Evolutionary conservation across 371 early-diverging fungal species (phyloP).

Genomic region (Mortierella sp.): DNA sequence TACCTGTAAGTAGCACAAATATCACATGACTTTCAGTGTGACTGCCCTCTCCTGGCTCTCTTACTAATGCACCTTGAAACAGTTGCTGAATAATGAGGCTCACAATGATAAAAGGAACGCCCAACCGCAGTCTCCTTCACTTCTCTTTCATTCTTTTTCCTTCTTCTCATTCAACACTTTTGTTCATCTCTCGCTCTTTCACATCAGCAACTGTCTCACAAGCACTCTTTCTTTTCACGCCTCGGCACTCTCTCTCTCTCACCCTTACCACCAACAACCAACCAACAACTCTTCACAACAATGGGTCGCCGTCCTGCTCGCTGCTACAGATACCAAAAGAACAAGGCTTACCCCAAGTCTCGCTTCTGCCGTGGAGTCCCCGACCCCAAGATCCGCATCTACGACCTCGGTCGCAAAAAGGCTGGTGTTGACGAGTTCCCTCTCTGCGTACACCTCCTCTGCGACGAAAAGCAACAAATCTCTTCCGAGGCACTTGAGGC

Average conservation of each 20-base stretch:
- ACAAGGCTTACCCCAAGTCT: constrained; percentile 99
- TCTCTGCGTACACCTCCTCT: constrained; percentile 95
- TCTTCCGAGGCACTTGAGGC: constrained; percentile 99
- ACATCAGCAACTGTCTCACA: not conserved
- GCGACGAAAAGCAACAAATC: constrained; percentile 98
- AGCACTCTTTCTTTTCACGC: not conserved
- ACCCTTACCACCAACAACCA: not conserved
- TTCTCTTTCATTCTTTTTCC: not conserved
- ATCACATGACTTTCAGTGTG: not conserved
- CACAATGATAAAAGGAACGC: not conserved
- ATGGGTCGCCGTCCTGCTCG: constrained; percentile 99
- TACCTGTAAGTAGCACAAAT: not conserved
- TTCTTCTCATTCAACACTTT: not conserved
- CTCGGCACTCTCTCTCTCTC: not conserved
- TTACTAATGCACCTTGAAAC: constrained; percentile 13
- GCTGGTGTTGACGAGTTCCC: constrained; percentile 99
- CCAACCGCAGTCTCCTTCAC: not conserved
- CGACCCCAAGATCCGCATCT: constrained; percentile 99
- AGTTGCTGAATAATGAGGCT: not conserved
- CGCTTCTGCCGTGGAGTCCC: constrained; percentile 99
- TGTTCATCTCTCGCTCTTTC: not conserved
- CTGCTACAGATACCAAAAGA: constrained; percentile 99
- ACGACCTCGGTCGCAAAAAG: constrained; percentile 99
- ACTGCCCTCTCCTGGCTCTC: not conserved
- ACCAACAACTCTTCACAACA: constrained; percentile 18